Percentiles rank a stretch among this genome's conserved stretches.
Evolutionary conservation across 495 filamentous ascomycete genomes (phyloP).

Genomic region (Podospora pseudopauciseta): DNA sequence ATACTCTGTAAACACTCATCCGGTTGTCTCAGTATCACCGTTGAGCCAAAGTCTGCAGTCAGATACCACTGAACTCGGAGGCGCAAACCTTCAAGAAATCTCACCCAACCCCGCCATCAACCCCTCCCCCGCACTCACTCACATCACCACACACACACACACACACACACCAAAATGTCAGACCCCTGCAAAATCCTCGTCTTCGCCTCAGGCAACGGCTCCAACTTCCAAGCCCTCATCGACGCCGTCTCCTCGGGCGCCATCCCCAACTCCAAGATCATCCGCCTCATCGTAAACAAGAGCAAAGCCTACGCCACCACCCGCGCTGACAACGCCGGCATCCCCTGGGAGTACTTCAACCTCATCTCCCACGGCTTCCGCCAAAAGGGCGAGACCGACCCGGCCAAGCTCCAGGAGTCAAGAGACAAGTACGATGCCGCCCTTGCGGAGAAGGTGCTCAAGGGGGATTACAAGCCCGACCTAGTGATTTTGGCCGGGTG

Average conservation of each 20-base stretch:
- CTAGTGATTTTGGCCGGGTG: constrained; percentile 66
- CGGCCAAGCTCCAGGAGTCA: constrained; percentile 55
- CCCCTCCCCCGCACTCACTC: background rate
- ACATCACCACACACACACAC: background rate
- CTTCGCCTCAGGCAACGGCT: constrained; percentile 66
- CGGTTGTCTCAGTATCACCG: background rate
- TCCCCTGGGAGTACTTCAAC: constrained; percentile 85
- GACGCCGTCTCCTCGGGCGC: constrained; percentile 56
- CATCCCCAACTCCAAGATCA: constrained; percentile 60
- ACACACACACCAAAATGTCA: constrained; percentile 17
- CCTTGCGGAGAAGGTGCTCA: constrained; percentile 65
- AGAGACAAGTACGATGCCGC: constrained; percentile 75
- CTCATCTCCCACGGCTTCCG: constrained; percentile 61
- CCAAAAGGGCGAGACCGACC: constrained; percentile 48
- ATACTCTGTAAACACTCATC: background rate
- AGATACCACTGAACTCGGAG: background rate
- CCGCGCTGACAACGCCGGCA: constrained; percentile 64
- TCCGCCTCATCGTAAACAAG: constrained; percentile 79
- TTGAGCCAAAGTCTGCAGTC: background rate
- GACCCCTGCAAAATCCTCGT: constrained; percentile 39
- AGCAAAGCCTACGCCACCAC: constrained; percentile 74
- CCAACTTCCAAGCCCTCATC: constrained; percentile 89
- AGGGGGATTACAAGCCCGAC: constrained; percentile 56
- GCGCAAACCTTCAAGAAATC: background rate
- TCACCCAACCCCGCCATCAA: background rate